Percentiles rank a stretch among this genome's conserved stretches.
Conservation (phyloP, 1,139 yeast species). For the Candida glucosophila region DNA sequence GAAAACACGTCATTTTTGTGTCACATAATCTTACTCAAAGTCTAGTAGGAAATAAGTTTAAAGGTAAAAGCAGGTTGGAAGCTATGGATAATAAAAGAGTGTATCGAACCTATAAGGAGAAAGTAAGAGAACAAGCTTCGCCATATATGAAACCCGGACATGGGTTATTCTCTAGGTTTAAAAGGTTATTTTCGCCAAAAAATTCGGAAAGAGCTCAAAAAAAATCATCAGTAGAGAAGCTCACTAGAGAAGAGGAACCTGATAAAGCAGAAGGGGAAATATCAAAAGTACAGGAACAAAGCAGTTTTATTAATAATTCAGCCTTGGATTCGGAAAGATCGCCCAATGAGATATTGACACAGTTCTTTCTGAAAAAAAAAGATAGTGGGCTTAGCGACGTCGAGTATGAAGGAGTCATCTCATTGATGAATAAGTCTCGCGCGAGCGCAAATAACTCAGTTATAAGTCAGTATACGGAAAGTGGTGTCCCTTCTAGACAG, state of each 20-base stretch:
- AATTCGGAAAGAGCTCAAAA: too few species aligned
- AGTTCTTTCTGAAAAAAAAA: slow-evolving; percentile 72
- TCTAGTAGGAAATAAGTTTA: neutral
- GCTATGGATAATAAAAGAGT: slow-evolving; percentile 37
- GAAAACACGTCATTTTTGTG: too few species aligned
- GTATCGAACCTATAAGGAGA: slow-evolving; percentile 21
- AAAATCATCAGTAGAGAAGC: neutral
- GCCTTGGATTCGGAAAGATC: slow-evolving; percentile 6
- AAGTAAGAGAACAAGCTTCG: slow-evolving; percentile 11
- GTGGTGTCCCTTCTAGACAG: too few species aligned
- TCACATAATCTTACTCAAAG: too few species aligned
- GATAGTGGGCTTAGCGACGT: slow-evolving; percentile 62
- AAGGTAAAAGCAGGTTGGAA: neutral
- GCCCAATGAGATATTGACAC: slow-evolving; percentile 55
- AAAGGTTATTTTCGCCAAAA: slow-evolving; percentile 15
- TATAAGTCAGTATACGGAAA: slow-evolving; percentile 3
- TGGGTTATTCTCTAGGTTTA: slow-evolving; percentile 25
- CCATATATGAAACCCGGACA: slow-evolving; percentile 15
- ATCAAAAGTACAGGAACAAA: too few species aligned
- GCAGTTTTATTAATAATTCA: neutral
- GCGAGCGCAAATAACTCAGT: too few species aligned
- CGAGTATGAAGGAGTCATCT: slow-evolving; percentile 78
- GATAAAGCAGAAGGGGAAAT: neutral
- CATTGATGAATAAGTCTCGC: slow-evolving; percentile 33
- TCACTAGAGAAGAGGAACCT: slow-evolving; percentile 1